Base-by-base conservation (phyloP, 1,284 basidiomycete species). In the Ceratobasidium sp. region DNA sequence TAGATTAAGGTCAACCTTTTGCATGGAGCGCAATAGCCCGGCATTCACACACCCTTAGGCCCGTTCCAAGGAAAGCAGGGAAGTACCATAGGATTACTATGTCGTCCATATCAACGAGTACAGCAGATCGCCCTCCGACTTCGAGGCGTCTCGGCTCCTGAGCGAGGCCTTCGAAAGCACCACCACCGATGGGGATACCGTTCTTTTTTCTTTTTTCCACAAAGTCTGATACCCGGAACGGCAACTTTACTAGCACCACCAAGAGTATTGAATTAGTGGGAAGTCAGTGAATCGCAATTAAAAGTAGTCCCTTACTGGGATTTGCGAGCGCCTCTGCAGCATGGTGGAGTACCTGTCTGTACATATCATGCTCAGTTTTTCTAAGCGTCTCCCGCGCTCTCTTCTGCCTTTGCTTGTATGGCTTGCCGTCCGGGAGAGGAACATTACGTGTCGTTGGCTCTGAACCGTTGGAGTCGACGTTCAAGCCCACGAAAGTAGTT, bases 31-130 rank as follows among this genome's bases (percentile, higher is more conserved):
- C 3, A 52, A 52, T 27, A 31, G 12, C 20, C 45, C 45, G 45
- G 7, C 7, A 10, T 17, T 12, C 25, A 32, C 52, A 7, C 25
- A 56, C 54, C 31, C 13, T 15, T 22, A 56, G 34, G 10, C 54
- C 54, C 54, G 15, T 35, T n/a, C 54, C 54, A 38, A 56, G 35
- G 54, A 56, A 56, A 29, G 17, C 32, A 7, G 54, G 54, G 32
- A 56, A 56, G 34, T 56, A 56, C 54, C 54, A 56, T 17, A 56
- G n/a, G 2, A 38, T 8, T 7, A 25, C 5, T 7, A 56, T 13
- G 5, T 20, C 32, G 6, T 32, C 54, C 32, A 35, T 10, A 38
- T 56, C 54, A 1, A 35, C 34, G 3, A 56, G 7, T 17, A 56
- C 32, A 15, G 54, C 54, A 22, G 54, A 34, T 25, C 54, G 32